Conservation (phyloP, 495 filamentous ascomycete species). For the Lophiotrema nucula region DNA sequence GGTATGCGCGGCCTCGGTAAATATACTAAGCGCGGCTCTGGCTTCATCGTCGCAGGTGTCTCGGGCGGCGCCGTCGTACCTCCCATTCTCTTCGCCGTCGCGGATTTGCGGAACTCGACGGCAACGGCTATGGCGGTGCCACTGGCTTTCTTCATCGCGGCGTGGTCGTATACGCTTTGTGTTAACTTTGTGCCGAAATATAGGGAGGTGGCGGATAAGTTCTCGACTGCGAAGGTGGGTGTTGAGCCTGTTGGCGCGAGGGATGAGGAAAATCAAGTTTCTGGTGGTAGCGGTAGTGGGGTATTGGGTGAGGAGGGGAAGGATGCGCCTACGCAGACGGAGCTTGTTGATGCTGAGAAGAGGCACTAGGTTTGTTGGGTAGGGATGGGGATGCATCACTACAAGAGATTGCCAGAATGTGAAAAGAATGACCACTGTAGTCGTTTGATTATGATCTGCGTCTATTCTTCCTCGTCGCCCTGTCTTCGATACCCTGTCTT, state of each 20-base stretch:
- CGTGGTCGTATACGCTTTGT: constrained; percentile 57
- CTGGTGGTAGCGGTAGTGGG: not conserved
- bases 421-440: no score
- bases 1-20: constrained; percentile 60
- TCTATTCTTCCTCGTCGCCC: no score
- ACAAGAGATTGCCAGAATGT: no score
- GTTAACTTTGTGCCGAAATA: constrained; percentile 67
- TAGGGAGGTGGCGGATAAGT: constrained; percentile 58
- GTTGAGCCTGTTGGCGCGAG: constrained; percentile 40
- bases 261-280: constrained; percentile 22
- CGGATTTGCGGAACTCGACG: constrained; percentile 45
- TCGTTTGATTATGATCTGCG: no score
- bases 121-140: constrained; percentile 58
- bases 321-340: not conserved
- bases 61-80: constrained; percentile 55
- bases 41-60: constrained; percentile 58
- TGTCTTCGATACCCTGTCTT: no score
- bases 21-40: constrained; percentile 58
- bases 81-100: constrained; percentile 50
- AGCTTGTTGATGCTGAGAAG: not conserved
- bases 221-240: constrained; percentile 55
- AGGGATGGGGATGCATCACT: no score
- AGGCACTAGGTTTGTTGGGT: no score
- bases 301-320: constrained; percentile 8
- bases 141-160: constrained; percentile 56